Evolutionary conservation across 345 rosid genomes (phyloP), one percentile per base, ranked within the genome.

Genomic region (Ricinus communis): DNA sequence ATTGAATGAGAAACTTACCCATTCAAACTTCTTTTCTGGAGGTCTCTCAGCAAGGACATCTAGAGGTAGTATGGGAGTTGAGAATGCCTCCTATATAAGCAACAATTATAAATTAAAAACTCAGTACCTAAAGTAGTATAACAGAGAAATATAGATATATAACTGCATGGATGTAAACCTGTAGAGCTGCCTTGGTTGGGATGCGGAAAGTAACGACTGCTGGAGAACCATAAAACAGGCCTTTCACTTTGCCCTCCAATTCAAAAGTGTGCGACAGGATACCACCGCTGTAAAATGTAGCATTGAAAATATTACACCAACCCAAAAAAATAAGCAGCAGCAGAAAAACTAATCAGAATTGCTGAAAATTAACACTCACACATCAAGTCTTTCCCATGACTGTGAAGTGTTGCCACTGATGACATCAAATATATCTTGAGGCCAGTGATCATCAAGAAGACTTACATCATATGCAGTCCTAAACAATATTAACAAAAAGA

Each of bases 341-440:
- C 45, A 38, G n/a, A n/a, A 13, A 62, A 22, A 68, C 40, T 5
- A 36, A 55, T 14, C 11, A 13, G 21, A 47, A 71, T 19, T n/a
- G 38, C 21, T 66, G 65, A 21, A 24, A 65, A 31, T 21, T 36
- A 46, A 66, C 27, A 85, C 97, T 88, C 80, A 90, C 99, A 87
- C 92, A 84, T 95, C 97, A 70, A 95, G 97, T 69, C 96, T 86
- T 69, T 92, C 99, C 99, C 99, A 95, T 43, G 99, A 83, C 55
- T 63, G 82, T 27, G 97, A 87, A 67, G 77, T 77, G 85, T 92
- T 95, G 24, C 97, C 97, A 49, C 77, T 82, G 76, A 92, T 77
- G 50, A 87, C 72, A 70, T 79, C 83, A 77, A 95, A 95, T 7
- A 51, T 54, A 25, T 80, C 86, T 76, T 85, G 67, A 51, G 88